phyloP scores from a whole-genome alignment of 208 protist species.

The Wallacemonas sp. region DNA sequence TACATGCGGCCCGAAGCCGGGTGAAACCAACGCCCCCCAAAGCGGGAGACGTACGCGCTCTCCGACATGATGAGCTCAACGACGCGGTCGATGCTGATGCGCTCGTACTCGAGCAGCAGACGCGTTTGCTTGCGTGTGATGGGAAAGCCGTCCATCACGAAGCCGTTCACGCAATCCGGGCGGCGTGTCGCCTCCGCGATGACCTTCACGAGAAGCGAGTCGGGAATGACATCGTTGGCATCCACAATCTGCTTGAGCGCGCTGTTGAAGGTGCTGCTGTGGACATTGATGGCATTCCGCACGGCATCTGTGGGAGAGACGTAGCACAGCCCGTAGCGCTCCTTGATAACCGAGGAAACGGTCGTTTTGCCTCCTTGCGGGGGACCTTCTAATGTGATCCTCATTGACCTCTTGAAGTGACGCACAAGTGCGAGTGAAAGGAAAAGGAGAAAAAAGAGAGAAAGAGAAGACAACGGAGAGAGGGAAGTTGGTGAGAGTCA shows the following conservation, averaged over 20 bases:
- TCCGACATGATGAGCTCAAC: conserved; percentile 79
- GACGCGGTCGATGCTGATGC: conserved; percentile 58
- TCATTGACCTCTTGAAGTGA: conserved; percentile 49
- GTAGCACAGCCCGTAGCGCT: conserved; percentile 86
- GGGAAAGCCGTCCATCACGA: conserved; percentile 90
- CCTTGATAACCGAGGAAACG: conserved; percentile 74
- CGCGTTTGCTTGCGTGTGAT: conserved; percentile 71
- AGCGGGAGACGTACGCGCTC: conserved; percentile 67
- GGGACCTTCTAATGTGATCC: conserved; percentile 76
- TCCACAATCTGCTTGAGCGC: conserved; percentile 66
- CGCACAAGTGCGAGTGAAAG: conserved; percentile 2
- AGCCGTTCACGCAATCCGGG: conserved; percentile 87
- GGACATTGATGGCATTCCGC: conserved; percentile 63
- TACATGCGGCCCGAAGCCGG: conserved; percentile 88
- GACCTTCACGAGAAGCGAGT: conserved; percentile 64
- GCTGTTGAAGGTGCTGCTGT: conserved; percentile 46
- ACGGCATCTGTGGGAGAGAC: conserved; percentile 71
- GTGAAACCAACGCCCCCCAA: conserved; percentile 88
- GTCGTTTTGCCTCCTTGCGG: conserved; percentile 81
- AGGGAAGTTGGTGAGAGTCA: too few species aligned
- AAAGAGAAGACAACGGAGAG: conserved; percentile 11
- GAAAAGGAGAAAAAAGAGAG: conserved; percentile 11
- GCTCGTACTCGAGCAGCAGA: conserved; percentile 52
- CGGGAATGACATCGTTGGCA: conserved; percentile 63
- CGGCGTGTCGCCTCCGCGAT: conserved; percentile 68